Percentiles rank a stretch among this genome's conserved stretches.
Conservation (phyloP, 2,329 filamentous ascomycete genomes). For the Diaporthe australafricana region DNA sequence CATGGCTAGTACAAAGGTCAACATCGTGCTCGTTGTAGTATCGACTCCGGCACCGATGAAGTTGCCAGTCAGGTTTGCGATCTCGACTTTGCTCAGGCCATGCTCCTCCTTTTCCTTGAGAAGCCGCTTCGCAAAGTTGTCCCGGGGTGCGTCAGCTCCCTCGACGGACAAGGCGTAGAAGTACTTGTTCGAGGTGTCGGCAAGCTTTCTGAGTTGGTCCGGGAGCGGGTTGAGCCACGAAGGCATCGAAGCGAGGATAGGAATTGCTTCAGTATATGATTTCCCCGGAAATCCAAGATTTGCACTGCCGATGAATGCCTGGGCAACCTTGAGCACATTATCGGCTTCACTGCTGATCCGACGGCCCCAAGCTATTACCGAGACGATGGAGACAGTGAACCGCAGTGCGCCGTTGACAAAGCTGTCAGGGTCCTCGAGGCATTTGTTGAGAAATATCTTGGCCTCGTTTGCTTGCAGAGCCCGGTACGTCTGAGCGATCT, state of each 20-base stretch:
- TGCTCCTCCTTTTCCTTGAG: neutral
- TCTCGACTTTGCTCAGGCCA: neutral
- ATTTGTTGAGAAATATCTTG: neutral
- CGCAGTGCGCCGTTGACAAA: neutral
- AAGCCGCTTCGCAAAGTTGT: neutral
- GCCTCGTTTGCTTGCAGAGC: neutral
- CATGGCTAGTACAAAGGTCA: conserved; percentile 5
- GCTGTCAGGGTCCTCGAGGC: neutral
- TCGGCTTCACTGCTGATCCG: neutral
- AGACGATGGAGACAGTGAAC: neutral
- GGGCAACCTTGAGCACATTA: conserved; percentile 11
- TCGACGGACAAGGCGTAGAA: conserved; percentile 16
- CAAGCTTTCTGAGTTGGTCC: neutral
- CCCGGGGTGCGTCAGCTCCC: neutral
- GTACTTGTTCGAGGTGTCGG: conserved; percentile 3
- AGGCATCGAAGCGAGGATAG: neutral
- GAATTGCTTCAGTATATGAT: neutral
- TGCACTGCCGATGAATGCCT: neutral
- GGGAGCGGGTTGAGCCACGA: neutral
- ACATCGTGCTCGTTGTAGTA: neutral
- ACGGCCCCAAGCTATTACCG: neutral
- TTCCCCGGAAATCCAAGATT: conserved; percentile 3
- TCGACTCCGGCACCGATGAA: conserved; percentile 11
- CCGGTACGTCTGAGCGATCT: conserved; percentile 7
- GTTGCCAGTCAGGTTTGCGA: neutral